Conservation (phyloP, 495 filamentous ascomycete species). For the Hypoxylon fuscum region DNA sequence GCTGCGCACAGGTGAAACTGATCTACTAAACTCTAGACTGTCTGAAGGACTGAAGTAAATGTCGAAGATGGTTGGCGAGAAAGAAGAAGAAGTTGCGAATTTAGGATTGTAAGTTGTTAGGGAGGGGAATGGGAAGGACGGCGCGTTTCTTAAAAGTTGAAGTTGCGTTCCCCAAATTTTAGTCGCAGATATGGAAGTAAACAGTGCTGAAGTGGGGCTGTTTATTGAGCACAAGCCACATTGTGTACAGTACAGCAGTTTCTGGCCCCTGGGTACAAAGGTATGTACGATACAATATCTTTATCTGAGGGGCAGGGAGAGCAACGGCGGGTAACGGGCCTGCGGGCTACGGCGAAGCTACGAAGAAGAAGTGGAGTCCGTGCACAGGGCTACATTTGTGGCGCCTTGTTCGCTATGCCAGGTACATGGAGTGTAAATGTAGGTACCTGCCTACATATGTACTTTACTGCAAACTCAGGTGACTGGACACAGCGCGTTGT, state of each 20-base stretch:
- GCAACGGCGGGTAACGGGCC: not conserved
- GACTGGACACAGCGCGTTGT: too few species aligned
- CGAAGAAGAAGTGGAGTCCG: too few species aligned
- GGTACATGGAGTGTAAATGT: too few species aligned
- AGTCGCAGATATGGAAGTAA: conserved; percentile 37
- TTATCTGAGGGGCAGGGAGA: not conserved
- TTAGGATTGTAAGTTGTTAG: conserved; percentile 3
- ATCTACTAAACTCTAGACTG: conserved; percentile 3
- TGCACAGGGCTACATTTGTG: too few species aligned
- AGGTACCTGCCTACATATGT: too few species aligned
- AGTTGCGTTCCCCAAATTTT: conserved; percentile 40
- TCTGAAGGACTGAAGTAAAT: conserved; percentile 3
- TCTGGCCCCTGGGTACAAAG: too few species aligned
- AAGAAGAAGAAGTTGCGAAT: conserved; percentile 19
- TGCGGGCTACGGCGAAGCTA: too few species aligned
- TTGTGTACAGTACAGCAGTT: not conserved
- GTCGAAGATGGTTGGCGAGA: not conserved
- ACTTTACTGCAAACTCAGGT: too few species aligned
- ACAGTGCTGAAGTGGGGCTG: conserved; percentile 37
- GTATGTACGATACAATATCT: not conserved
- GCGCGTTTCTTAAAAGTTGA: conserved; percentile 37
- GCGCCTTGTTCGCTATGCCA: too few species aligned
- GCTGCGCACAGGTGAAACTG: conserved; percentile 22
- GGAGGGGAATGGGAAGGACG: conserved; percentile 17
- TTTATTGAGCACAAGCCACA: conserved; percentile 26